A percentile compares a stretch with the other conserved stretches of the same genome.
phyloP scores from a whole-genome alignment of 495 filamentous ascomycete genomes.

The Hypoxylon rickii region DNA sequence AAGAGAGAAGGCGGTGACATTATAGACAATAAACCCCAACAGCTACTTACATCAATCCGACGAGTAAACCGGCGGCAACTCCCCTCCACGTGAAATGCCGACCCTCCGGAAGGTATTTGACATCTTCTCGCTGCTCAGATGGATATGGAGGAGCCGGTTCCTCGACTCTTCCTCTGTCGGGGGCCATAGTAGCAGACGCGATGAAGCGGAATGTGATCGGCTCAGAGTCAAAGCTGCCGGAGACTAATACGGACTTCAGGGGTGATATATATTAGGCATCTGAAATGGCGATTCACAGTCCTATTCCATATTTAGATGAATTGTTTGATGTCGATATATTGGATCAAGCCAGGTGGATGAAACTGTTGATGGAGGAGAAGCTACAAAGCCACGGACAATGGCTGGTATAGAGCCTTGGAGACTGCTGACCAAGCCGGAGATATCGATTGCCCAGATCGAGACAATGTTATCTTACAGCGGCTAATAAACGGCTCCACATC shows the following conservation, averaged over 20 bases:
- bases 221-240: neutral
- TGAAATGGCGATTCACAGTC: too few relatives aligned
- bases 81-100: slow-evolving; percentile 83
- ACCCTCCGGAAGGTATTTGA: slow-evolving; percentile 43
- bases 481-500: slow-evolving; percentile 14
- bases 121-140: slow-evolving; percentile 15
- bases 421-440: slow-evolving; percentile 28
- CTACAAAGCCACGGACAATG: too few relatives aligned
- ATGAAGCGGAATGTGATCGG: slow-evolving; percentile 3
- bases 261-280: too few relatives aligned
- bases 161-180: slow-evolving; percentile 32
- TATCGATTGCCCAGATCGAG: slow-evolving; percentile 5
- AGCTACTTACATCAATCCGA: slow-evolving; percentile 57
- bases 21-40: too few relatives aligned
- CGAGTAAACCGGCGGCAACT: slow-evolving; percentile 75
- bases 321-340: too few relatives aligned
- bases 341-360: too few relatives aligned
- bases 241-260: neutral
- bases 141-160: slow-evolving; percentile 16
- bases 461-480: slow-evolving; percentile 9
- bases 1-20: neutral
- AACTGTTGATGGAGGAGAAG: too few relatives aligned
- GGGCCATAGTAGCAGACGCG: slow-evolving; percentile 21
- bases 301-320: too few relatives aligned
- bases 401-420: too few relatives aligned